Conservation (phyloP, 2,329 filamentous ascomycete genomes). For the Hypoxylon sp. region DNA sequence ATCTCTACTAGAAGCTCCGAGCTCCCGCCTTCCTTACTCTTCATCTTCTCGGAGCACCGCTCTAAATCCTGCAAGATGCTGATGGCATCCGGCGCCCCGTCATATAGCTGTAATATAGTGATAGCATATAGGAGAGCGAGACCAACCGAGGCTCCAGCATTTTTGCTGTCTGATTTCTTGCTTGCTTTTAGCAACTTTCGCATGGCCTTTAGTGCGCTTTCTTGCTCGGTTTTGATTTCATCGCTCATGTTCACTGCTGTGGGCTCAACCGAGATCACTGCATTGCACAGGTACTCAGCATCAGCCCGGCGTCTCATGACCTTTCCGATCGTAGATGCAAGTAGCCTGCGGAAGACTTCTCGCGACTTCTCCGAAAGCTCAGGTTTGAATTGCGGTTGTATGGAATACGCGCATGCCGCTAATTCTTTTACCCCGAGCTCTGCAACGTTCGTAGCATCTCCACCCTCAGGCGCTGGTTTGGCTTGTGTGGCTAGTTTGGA, state of each 20-base stretch:
- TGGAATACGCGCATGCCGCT: conserved; percentile 69
- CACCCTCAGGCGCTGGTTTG: conserved; percentile 52
- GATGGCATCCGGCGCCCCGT: conserved; percentile 88
- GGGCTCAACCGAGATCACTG: conserved; percentile 68
- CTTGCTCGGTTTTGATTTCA: conserved; percentile 67
- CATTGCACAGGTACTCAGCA: conserved; percentile 67
- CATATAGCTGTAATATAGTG: conserved; percentile 89
- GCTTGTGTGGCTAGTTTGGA: conserved; percentile 65
- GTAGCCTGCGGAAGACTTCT: conserved; percentile 68
- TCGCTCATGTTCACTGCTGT: conserved; percentile 69
- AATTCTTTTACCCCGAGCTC: conserved; percentile 66
- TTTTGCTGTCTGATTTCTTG: conserved; percentile 54
- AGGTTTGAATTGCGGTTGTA: conserved; percentile 60
- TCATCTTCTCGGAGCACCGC: conserved; percentile 78
- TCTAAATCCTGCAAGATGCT: conserved; percentile 86
- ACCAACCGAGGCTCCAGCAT: conserved; percentile 67
- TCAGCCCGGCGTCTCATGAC: conserved; percentile 69
- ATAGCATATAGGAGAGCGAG: conserved; percentile 87
- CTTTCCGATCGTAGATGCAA: conserved; percentile 71
- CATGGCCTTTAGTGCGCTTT: conserved; percentile 67
- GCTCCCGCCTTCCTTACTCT: conserved; percentile 68
- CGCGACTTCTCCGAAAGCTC: conserved; percentile 67
- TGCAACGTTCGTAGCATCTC: conserved; percentile 57
- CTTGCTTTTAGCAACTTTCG: conserved; percentile 65
- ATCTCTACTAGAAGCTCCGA: conserved; percentile 88